These are phyloP conservation scores for Fusarium metavorans DNA, from an alignment of 2,329 filamentous ascomycete genomes.

Conservation along the genomic window DNA sequence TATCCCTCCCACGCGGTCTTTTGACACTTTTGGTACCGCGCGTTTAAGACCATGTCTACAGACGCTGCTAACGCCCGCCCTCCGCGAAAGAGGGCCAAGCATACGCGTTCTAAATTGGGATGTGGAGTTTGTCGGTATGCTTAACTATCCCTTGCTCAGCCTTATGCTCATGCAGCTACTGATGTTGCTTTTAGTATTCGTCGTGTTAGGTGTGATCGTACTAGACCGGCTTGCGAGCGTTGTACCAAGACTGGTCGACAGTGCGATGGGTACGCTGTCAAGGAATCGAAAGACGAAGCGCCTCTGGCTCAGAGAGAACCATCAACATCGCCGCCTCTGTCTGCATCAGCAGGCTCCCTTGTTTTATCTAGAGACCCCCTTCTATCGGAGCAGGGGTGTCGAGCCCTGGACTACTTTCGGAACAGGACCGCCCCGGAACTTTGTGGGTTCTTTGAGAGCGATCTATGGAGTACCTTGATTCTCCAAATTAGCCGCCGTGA, in stretches of 20 bases:
- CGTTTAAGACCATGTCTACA: constrained; percentile 4
- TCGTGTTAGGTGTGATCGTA: constrained; percentile 30
- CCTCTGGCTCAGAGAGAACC: not conserved
- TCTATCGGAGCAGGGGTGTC: not conserved
- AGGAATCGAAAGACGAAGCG: not conserved
- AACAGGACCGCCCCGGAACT: constrained; percentile 25
- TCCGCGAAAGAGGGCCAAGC: constrained; percentile 31
- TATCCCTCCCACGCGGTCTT: not conserved
- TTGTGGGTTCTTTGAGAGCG: constrained; percentile 31
- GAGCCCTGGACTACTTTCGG: constrained; percentile 31
- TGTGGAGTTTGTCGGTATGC: constrained; percentile 37
- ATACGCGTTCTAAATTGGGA: constrained; percentile 33
- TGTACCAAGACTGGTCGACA: not conserved
- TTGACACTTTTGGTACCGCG: not conserved
- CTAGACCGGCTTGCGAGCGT: constrained; percentile 7
- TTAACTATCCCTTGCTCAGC: not conserved
- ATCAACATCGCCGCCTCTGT: not conserved
- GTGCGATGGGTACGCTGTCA: not conserved
- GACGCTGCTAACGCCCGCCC: not conserved
- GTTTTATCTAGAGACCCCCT: not conserved
- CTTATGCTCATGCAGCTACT: not conserved
- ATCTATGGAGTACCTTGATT: constrained; percentile 31
- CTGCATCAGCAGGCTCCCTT: not conserved
- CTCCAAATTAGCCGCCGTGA: constrained; percentile 32
- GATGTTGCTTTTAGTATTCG: constrained; percentile 16